Conservation (phyloP, 176 grass and related monocot species). For the Carex scoparia region DNA sequence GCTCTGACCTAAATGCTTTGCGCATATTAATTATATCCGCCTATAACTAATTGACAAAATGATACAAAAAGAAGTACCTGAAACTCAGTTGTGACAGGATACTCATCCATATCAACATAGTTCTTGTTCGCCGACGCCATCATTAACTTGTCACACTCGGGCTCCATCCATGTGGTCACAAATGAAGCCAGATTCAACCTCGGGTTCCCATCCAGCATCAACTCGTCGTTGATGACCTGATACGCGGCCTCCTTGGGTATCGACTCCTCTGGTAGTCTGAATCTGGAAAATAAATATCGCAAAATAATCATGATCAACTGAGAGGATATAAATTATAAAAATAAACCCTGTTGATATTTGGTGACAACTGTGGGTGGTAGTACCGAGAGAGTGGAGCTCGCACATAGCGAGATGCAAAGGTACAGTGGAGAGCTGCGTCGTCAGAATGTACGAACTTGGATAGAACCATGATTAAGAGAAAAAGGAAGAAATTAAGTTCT, state of each 20-base stretch:
- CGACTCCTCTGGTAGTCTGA: constrained; percentile 40
- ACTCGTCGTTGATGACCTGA: constrained; percentile 82
- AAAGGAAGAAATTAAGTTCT: not conserved
- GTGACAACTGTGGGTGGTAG: constrained; percentile 12
- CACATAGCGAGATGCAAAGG: constrained; percentile 73
- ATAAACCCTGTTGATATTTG: not conserved
- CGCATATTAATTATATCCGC: not conserved
- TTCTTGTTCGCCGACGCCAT: constrained; percentile 52
- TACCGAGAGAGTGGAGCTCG: constrained; percentile 37
- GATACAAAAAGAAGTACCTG: constrained; percentile 35
- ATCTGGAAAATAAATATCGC: constrained; percentile 29
- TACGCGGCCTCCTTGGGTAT: constrained; percentile 66
- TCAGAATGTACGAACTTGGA: constrained; percentile 26
- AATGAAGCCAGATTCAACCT: constrained; percentile 61
- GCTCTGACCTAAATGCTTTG: not conserved
- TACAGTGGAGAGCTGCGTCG: constrained; percentile 27
- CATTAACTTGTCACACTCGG: constrained; percentile 75
- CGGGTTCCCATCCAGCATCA: constrained; percentile 79
- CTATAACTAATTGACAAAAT: not conserved
- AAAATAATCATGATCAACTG: not conserved
- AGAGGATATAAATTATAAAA: not conserved
- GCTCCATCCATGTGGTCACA: constrained; percentile 86
- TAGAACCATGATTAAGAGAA: constrained; percentile 49
- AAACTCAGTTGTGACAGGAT: constrained; percentile 71
- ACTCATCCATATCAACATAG: constrained; percentile 81